Evolutionary conservation across 352 stramenopile species (phyloP).

Genomic region (Elongisporangium prolatum): DNA sequence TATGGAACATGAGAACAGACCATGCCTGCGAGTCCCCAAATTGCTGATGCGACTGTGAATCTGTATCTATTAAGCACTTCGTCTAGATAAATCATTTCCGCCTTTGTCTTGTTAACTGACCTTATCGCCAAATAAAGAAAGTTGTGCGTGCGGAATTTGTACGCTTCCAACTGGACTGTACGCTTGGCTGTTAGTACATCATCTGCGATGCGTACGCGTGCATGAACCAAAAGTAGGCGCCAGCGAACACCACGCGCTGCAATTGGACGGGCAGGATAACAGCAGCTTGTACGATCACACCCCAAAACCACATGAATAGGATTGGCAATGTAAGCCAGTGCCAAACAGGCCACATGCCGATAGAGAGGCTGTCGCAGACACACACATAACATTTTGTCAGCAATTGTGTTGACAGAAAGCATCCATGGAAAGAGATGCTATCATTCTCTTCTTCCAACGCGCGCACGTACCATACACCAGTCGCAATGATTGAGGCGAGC

Average conservation of each 20-base stretch:
- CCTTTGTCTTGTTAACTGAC: constrained; percentile 1
- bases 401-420: background rate
- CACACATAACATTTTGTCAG: constrained; percentile 1
- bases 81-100: constrained; percentile 1
- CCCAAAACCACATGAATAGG: constrained; percentile 83
- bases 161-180: background rate
- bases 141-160: background rate
- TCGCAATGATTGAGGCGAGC: constrained; percentile 49
- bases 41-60: background rate
- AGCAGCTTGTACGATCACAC: constrained; percentile 63
- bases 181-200: constrained; percentile 2
- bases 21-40: background rate
- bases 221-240: constrained; percentile 73
- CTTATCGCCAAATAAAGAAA: background rate
- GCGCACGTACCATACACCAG: constrained; percentile 41
- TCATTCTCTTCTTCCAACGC: background rate
- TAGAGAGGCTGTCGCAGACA: constrained; percentile 36
- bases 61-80: constrained; percentile 1
- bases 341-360: constrained; percentile 76
- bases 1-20: background rate
- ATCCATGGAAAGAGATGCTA: background rate
- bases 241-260: constrained; percentile 59
- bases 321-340: constrained; percentile 68
- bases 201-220: constrained; percentile 52
- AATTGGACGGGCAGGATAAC: constrained; percentile 52